Base-by-base conservation (phyloP, 306 rosid genomes). In the Vigna unguiculata region DNA sequence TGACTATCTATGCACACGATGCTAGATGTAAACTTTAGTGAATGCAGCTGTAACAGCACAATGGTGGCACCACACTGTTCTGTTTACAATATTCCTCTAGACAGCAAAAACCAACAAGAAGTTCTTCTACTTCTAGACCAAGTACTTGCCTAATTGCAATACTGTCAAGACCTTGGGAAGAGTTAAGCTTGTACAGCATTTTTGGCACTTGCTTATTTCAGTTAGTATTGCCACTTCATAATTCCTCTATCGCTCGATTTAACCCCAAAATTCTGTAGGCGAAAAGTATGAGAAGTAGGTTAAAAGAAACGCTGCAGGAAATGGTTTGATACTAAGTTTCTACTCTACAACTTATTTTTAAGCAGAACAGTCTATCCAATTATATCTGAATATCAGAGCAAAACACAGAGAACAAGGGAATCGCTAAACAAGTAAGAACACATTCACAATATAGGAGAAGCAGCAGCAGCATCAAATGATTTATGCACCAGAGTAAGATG, bases 161-260 rank as follows among this genome's bases (percentile, higher is more conserved):
- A 28, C 6, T 63, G 65, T 47, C 28, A 79, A 22, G 6, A 24
- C 47, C 47, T 70, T 7, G n/a, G 22, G 17, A 52, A 40, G 53
- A 77, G 48, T 49, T 10, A 51, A 77, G 53, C 53, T 76, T 40
- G 65, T 6, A 22, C 54, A 72, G 21, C 69, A 54, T 69, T 52
- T 71, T 6, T 19, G 25, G 11, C 59, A 57, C 72, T 47, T 48
- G 54, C 67, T 20, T 36, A 41, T 81, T 48, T 46, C 12, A 46
- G 28, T 32, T 30, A 68, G 55, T 36, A 58, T 51, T 58, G 5
- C 1, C 47, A 41, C 43, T 20, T 54, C 81, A 17, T 16, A 20
- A 30, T 62, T 62, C 45, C 11, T 62, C 19, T 6, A 49, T 17
- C 12, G 2, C 11, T 51, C 57, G 21, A 62, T 12, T 54, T 30